Evolutionary conservation across 2,329 filamentous ascomycete genomes (phyloP).

Genomic region (Talaromyces sp.): DNA sequence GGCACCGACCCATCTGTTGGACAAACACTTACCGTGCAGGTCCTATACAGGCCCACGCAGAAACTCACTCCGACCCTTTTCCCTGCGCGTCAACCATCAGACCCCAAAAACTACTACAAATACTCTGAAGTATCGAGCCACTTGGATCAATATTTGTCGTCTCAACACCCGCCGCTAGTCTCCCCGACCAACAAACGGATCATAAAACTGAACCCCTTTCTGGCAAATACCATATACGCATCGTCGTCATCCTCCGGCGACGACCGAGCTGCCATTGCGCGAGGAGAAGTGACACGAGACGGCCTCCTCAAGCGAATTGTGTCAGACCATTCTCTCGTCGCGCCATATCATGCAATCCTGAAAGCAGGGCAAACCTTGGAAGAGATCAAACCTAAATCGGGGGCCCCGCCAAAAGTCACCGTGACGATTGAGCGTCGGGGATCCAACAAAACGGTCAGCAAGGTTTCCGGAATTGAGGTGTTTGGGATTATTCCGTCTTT

Average conservation of each 20-base stretch:
- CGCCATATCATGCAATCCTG: slow-evolving; percentile 56
- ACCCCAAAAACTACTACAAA: slow-evolving; percentile 54
- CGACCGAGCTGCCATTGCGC: slow-evolving; percentile 54
- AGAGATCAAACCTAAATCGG: slow-evolving; percentile 57
- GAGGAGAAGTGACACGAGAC: slow-evolving; percentile 57
- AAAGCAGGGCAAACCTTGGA: slow-evolving; percentile 31
- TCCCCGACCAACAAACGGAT: slow-evolving; percentile 57
- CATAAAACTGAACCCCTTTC: slow-evolving; percentile 57
- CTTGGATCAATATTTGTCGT: slow-evolving; percentile 56
- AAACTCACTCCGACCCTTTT: slow-evolving; percentile 55
- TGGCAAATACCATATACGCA: slow-evolving; percentile 57
- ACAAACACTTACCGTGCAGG: slow-evolving; percentile 45
- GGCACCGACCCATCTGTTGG: slow-evolving; percentile 39
- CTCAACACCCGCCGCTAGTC: slow-evolving; percentile 50
- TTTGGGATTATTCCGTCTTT: slow-evolving; percentile 58
- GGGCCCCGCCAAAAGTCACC: slow-evolving; percentile 55
- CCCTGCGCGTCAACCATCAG: slow-evolving; percentile 41
- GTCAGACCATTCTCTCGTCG: slow-evolving; percentile 43
- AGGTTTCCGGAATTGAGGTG: slow-evolving; percentile 56
- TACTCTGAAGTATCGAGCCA: slow-evolving; percentile 55
- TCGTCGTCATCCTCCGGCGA: slow-evolving; percentile 48
- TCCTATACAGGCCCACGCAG: slow-evolving; percentile 53
- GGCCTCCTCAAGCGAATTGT: slow-evolving; percentile 57
- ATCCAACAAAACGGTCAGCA: slow-evolving; percentile 63
- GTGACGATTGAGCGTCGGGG: slow-evolving; percentile 61